These are phyloP conservation scores for Volutella citrinella DNA, from an alignment of 2,329 filamentous ascomycete genomes.

Conservation along the genomic window DNA sequence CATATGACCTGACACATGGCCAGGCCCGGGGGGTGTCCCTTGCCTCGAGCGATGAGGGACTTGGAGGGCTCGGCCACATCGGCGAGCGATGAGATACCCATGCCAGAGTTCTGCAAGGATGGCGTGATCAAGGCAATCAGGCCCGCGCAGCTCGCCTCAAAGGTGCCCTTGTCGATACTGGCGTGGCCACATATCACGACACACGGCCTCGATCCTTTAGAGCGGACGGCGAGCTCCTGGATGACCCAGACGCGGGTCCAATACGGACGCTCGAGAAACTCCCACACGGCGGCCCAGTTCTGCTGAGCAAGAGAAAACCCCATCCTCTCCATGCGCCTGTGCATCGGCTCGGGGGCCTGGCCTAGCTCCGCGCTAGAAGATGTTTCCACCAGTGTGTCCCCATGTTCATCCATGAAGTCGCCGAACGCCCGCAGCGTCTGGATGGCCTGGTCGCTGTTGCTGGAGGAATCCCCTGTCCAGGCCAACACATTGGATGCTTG, in stretches of 20 bases:
- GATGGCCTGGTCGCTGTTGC: constrained; percentile 1
- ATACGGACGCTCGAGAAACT: constrained; percentile 5
- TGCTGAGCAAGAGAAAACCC: constrained; percentile 1
- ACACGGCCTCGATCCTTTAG: neutral
- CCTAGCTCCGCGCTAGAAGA: neutral
- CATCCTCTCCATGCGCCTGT: neutral
- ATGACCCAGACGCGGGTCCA: constrained; percentile 5
- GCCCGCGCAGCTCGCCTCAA: too few species aligned
- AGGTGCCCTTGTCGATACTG: too few species aligned
- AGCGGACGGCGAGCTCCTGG: constrained; percentile 4
- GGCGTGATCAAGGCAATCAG: too few species aligned
- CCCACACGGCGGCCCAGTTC: constrained; percentile 5
- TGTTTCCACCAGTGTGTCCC: neutral
- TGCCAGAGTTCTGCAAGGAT: too few species aligned
- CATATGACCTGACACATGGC: constrained; percentile 1
- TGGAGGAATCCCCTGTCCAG: neutral
- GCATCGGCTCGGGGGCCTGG: neutral
- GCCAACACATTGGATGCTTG: neutral
- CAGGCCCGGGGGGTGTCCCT: neutral
- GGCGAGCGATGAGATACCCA: too few species aligned
- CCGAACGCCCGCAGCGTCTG: neutral
- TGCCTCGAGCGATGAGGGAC: neutral
- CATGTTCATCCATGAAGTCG: neutral
- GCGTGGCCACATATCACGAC: neutral
- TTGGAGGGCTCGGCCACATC: constrained; percentile 1